Percentiles rank a stretch among this genome's conserved stretches.
phyloP scores from a whole-genome alignment of 768 basidiomycete genomes.

The Podaxis sp. region DNA sequence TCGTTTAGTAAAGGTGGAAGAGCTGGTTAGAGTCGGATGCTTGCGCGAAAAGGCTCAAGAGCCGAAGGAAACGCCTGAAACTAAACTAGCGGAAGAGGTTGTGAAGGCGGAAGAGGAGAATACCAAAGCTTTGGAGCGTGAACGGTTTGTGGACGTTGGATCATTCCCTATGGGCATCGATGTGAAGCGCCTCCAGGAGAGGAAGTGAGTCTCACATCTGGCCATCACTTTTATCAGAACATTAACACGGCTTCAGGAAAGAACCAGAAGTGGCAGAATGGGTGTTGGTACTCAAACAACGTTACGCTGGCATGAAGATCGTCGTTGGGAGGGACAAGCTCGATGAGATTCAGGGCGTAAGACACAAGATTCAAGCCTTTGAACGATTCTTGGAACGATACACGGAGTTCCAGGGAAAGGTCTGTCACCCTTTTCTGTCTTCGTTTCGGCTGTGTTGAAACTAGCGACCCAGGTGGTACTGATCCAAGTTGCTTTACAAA shows the following conservation, averaged over 20 bases:
- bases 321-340: slow-evolving; percentile 89
- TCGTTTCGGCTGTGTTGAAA: background rate
- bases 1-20: slow-evolving; percentile 20
- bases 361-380: slow-evolving; percentile 82
- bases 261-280: slow-evolving; percentile 82
- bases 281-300: slow-evolving; percentile 75
- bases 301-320: slow-evolving; percentile 84
- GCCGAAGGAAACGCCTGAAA: background rate
- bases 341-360: slow-evolving; percentile 84
- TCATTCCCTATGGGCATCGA: slow-evolving; percentile 94
- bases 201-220: slow-evolving; percentile 43
- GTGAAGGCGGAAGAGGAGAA: slow-evolving; percentile 22
- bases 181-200: slow-evolving; percentile 62
- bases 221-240: background rate
- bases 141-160: slow-evolving; percentile 79
- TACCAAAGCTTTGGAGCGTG: slow-evolving; percentile 34
- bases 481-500: slow-evolving; percentile 86
- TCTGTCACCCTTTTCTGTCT: slow-evolving; percentile 19
- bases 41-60: slow-evolving; percentile 16
- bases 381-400: slow-evolving; percentile 77
- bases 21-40: slow-evolving; percentile 14
- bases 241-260: slow-evolving; percentile 37
- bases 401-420: slow-evolving; percentile 80
- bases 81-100: background rate
- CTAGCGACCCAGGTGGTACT: slow-evolving; percentile 56